Conservation (phyloP, 2,329 filamentous ascomycete species). For the Colletotrichum viniferum region DNA sequence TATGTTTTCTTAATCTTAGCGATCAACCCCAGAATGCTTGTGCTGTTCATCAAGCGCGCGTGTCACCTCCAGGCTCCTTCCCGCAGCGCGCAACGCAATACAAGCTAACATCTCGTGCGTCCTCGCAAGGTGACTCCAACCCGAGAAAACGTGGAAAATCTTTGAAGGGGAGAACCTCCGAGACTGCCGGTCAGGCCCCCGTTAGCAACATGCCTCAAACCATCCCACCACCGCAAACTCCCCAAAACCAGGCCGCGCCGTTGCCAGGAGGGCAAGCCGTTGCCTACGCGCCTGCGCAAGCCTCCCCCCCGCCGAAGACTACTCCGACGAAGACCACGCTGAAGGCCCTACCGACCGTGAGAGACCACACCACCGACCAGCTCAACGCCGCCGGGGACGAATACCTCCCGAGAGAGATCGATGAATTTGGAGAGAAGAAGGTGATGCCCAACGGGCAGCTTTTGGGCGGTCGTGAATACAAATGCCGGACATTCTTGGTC, state of each 20-base stretch:
- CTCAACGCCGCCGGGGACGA: constrained; percentile 89
- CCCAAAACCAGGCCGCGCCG: constrained; percentile 54
- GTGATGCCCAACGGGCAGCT: constrained; percentile 83
- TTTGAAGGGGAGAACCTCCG: constrained; percentile 64
- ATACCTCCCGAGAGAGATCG: constrained; percentile 91
- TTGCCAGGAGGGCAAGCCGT: constrained; percentile 45
- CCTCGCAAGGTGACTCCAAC: constrained; percentile 49
- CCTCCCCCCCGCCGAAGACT: constrained; percentile 72
- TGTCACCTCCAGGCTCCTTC: constrained; percentile 37
- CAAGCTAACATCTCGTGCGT: constrained; percentile 30
- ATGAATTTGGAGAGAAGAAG: constrained; percentile 94
- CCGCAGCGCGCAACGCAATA: constrained; percentile 30
- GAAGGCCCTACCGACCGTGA: constrained; percentile 92
- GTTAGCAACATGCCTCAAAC: constrained; percentile 45
- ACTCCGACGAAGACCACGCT: constrained; percentile 83
- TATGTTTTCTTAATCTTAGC: constrained; percentile 56
- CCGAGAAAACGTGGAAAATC: constrained; percentile 65
- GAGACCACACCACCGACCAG: constrained; percentile 97
- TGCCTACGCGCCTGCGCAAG: constrained; percentile 41
- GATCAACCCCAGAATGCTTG: not conserved
- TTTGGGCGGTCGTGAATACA: constrained; percentile 83
- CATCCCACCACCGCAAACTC: constrained; percentile 57
- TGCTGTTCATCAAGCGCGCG: constrained; percentile 19
- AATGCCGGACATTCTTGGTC: constrained; percentile 91
- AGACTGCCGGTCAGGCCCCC: constrained; percentile 60